Evolutionary conservation across 352 stramenopile genomes (phyloP).

Genomic region (Phytopythium kandeliae): DNA sequence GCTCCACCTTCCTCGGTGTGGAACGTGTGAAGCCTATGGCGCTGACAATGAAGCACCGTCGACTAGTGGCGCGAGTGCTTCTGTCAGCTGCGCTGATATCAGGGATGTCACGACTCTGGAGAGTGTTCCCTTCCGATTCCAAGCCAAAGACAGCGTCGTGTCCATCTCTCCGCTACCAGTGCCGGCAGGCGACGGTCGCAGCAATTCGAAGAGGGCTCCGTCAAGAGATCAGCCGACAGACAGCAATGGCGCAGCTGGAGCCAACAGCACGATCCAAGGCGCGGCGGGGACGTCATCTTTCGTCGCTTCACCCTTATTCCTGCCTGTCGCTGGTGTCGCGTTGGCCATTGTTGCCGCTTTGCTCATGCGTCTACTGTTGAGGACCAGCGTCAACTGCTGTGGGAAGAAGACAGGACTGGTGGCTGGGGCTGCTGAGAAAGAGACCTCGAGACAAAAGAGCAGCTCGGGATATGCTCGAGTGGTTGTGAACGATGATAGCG

Average conservation of each 20-base stretch:
- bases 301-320: not conserved
- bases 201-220: not conserved
- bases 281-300: not conserved
- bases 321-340: not conserved
- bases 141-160: not conserved
- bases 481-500: conserved; percentile 5
- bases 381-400: not conserved
- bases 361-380: not conserved
- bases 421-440: not conserved
- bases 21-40: conserved; percentile 45
- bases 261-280: not conserved
- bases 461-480: not conserved
- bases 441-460: not conserved
- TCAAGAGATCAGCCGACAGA: not conserved
- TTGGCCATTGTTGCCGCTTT: not conserved
- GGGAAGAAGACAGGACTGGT: not conserved
- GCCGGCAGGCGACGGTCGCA: not conserved
- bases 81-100: conserved; percentile 20
- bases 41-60: not conserved
- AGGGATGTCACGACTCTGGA: conserved; percentile 25
- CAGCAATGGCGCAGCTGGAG: not conserved
- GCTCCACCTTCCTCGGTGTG: conserved; percentile 42
- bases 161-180: not conserved
- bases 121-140: not conserved
- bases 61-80: not conserved